Evolutionary conservation across 495 filamentous ascomycete genomes (phyloP).

Genomic region (Chaetomium fimeti): DNA sequence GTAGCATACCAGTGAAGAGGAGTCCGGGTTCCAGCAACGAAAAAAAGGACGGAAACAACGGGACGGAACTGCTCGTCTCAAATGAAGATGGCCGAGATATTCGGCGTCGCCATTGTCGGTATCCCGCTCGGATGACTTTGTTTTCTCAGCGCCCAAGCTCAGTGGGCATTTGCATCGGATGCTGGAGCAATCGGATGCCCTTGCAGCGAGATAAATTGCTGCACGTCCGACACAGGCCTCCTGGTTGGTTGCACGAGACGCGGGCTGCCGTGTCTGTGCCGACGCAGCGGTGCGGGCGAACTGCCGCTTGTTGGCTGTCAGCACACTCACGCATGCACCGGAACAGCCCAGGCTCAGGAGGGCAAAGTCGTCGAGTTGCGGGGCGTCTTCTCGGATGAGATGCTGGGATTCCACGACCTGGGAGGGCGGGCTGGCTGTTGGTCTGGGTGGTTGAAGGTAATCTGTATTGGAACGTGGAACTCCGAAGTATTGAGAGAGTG

Average conservation of each 20-base stretch:
- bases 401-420: no score
- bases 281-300: conserved; percentile 3
- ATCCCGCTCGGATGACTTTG: not conserved
- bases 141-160: not conserved
- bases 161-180: not conserved
- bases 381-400: not conserved
- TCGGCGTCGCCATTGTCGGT: not conserved
- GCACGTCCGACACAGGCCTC: not conserved
- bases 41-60: conserved; percentile 1
- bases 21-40: conserved; percentile 18
- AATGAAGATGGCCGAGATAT: conserved; percentile 11
- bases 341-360: not conserved
- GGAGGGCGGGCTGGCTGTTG: no score
- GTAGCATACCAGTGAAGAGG: conserved; percentile 10
- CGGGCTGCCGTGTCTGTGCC: conserved; percentile 3
- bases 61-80: conserved; percentile 1
- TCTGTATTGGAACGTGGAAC: no score
- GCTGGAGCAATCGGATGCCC: conserved; percentile 6
- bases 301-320: not conserved
- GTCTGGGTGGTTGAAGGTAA: no score
- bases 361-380: not conserved
- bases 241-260: conserved; percentile 11
- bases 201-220: conserved; percentile 9
- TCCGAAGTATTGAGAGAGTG: no score
- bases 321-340: not conserved